Evolutionary conservation across 345 rosid species (phyloP).

Genomic region (Salix brachista): DNA sequence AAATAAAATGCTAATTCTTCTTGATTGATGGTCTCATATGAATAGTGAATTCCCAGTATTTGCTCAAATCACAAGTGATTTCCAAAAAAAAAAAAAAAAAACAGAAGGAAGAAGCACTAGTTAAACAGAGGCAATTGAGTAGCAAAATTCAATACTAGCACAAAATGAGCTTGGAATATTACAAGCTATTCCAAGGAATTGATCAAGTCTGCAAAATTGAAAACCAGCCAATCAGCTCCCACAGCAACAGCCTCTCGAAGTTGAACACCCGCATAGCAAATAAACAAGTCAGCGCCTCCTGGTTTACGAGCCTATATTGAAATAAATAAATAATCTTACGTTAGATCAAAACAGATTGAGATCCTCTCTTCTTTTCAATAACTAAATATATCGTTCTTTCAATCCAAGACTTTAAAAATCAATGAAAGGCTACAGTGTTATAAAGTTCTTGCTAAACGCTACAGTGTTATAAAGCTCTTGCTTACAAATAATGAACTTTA

Average conservation of each 20-base stretch:
- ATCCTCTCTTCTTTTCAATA: not conserved
- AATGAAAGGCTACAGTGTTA: no score
- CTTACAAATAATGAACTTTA: no score
- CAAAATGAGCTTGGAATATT: not conserved
- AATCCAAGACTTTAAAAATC: not conserved
- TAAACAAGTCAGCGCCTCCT: constrained; percentile 85
- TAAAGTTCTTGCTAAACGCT: no score
- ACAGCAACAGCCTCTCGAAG: constrained; percentile 78
- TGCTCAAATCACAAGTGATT: not conserved
- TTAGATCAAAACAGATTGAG: not conserved
- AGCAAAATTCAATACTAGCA: not conserved
- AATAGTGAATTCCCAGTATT: not conserved
- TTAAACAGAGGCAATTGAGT: not conserved
- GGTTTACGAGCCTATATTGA: constrained; percentile 63
- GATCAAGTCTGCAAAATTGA: constrained; percentile 53
- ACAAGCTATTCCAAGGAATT: constrained; percentile 45
- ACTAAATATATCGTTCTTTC: not conserved
- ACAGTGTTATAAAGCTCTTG: no score
- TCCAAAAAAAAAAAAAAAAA: not conserved
- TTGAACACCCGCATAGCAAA: constrained; percentile 87
- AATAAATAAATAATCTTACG: not conserved
- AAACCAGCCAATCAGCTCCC: constrained; percentile 88
- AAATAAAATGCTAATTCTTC: not conserved
- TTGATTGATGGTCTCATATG: not conserved
- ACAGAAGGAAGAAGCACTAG: not conserved